A percentile compares a stretch with the other conserved stretches of the same genome.
Conservation (phyloP, 768 basidiomycete species). For the Favolaschia claudopus region DNA sequence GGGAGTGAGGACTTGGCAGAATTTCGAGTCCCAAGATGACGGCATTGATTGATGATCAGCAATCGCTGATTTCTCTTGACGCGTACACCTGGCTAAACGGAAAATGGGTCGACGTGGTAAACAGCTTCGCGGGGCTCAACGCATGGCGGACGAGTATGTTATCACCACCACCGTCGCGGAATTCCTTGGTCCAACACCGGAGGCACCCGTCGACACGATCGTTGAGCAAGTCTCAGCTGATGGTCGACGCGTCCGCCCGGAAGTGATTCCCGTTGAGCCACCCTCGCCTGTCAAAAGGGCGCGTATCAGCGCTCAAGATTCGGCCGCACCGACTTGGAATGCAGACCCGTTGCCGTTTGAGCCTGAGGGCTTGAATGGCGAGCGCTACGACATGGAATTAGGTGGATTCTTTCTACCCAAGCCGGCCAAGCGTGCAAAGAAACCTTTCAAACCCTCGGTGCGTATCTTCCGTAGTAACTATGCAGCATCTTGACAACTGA, state of each 20-base stretch:
- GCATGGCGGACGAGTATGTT: too few species aligned
- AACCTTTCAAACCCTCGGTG: neutral
- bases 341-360: neutral
- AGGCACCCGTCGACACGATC: neutral
- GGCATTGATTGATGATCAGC: too few species aligned
- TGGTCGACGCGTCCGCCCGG: neutral
- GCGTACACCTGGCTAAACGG: too few species aligned
- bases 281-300: conserved; percentile 6
- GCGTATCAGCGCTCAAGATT: neutral
- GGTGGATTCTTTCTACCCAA: neutral
- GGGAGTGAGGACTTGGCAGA: too few species aligned
- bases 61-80: too few species aligned
- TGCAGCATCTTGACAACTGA: neutral
- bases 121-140: too few species aligned
- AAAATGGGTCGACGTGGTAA: too few species aligned
- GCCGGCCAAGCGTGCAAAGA: neutral
- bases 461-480: neutral
- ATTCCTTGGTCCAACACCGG: too few species aligned
- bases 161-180: too few species aligned
- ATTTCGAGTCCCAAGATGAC: too few species aligned
- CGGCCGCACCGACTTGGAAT: neutral
- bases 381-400: neutral
- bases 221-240: neutral
- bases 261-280: neutral
- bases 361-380: too few species aligned